Conservation (phyloP, 2,329 filamentous ascomycete species). For the Cytospora schulzeri region DNA sequence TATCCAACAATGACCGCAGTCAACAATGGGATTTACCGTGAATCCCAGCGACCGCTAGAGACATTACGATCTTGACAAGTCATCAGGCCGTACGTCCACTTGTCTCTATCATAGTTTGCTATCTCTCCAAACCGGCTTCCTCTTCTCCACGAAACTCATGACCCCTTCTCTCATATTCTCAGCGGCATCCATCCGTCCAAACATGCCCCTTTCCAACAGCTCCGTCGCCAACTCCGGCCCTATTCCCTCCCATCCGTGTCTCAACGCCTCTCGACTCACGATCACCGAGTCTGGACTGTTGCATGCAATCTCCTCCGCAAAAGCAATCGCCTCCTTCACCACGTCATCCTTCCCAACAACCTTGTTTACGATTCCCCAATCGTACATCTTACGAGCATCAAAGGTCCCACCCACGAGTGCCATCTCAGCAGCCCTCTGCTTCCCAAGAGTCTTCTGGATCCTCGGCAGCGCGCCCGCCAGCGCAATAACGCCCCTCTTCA, state of each 20-base stretch:
- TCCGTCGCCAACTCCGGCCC: slow-evolving; percentile 65
- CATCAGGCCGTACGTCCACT: not conserved
- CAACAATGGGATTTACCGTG: no score
- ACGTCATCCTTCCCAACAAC: slow-evolving; percentile 54
- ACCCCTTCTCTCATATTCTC: slow-evolving; percentile 78
- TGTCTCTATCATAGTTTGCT: slow-evolving; percentile 54
- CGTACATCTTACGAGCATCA: slow-evolving; percentile 58
- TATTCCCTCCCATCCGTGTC: slow-evolving; percentile 71
- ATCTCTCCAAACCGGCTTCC: slow-evolving; percentile 67
- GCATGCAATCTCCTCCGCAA: slow-evolving; percentile 62
- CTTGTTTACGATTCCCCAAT: slow-evolving; percentile 72
- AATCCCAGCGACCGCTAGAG: not conserved
- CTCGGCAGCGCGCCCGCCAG: slow-evolving; percentile 72
- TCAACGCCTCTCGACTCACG: slow-evolving; percentile 70
- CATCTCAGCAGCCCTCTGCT: slow-evolving; percentile 71
- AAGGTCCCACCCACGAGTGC: slow-evolving; percentile 65
- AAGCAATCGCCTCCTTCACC: slow-evolving; percentile 59
- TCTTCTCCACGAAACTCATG: slow-evolving; percentile 74
- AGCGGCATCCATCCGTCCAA: slow-evolving; percentile 60
- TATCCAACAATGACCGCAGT: no score
- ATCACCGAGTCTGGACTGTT: slow-evolving; percentile 78
- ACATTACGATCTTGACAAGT: not conserved
- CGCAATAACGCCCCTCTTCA: slow-evolving; percentile 69
- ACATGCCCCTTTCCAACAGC: slow-evolving; percentile 60
- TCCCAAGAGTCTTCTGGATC: slow-evolving; percentile 65